Conservation (phyloP, 768 basidiomycete species). For the Serendipita sp. region DNA sequence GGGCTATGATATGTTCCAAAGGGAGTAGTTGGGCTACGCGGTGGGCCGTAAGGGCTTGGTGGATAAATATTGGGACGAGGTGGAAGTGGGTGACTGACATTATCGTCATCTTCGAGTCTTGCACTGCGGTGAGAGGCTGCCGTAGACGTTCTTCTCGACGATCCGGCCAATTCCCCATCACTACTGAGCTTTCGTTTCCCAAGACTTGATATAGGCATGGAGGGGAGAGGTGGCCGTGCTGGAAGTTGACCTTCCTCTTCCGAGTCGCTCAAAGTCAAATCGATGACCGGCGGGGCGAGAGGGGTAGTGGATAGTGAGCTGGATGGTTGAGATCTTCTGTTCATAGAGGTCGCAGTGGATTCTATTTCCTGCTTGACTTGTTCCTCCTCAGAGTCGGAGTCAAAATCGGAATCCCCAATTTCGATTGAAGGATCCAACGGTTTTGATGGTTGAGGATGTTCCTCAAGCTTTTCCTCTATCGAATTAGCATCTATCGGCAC, state of each 20-base stretch:
- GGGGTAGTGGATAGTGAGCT: constrained; percentile 12
- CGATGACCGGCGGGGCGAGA: constrained; percentile 47
- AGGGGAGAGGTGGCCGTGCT: neutral
- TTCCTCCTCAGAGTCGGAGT: constrained; percentile 47
- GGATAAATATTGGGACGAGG: neutral
- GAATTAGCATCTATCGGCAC: constrained; percentile 9
- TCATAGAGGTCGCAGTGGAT: neutral
- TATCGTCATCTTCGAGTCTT: neutral
- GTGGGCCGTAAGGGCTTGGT: neutral
- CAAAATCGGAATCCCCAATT: constrained; percentile 42
- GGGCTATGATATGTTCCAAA: neutral
- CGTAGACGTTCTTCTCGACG: neutral
- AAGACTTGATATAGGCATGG: neutral
- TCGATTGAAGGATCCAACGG: constrained; percentile 37
- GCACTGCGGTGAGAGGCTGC: neutral
- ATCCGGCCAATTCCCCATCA: neutral
- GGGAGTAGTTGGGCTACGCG: neutral
- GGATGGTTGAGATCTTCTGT: neutral
- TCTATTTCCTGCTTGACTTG: constrained; percentile 52
- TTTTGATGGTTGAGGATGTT: constrained; percentile 23
- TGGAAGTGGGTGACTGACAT: neutral
- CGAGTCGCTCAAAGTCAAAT: constrained; percentile 57
- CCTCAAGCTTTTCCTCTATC: constrained; percentile 18
- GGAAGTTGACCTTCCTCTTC: constrained; percentile 43
- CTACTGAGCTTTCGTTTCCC: neutral